phyloP scores from a whole-genome alignment of 2,329 filamentous ascomycete genomes.

The Sporothrix dimorphospora region DNA sequence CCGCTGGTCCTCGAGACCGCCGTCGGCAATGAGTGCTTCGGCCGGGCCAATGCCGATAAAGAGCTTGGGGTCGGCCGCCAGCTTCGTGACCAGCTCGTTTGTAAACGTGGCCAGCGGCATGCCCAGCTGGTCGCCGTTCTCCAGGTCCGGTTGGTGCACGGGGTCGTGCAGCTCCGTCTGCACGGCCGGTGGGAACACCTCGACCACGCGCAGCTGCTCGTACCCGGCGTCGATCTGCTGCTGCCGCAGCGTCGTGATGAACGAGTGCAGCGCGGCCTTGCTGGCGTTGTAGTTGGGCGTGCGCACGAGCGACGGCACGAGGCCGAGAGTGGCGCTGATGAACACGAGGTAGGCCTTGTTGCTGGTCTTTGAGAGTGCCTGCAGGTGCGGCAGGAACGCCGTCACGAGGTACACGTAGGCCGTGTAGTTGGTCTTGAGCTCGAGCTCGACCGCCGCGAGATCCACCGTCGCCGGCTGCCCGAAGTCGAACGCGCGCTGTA shows the following conservation, averaged over 20 bases:
- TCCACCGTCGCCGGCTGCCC: conserved; percentile 47
- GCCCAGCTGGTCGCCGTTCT: conserved; percentile 48
- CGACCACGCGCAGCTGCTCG: conserved; percentile 43
- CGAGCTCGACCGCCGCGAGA: conserved; percentile 43
- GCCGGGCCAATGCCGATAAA: conserved; percentile 44
- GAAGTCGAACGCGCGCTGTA: conserved; percentile 51
- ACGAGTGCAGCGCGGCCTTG: conserved; percentile 53
- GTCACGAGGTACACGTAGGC: conserved; percentile 49
- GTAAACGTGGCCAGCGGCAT: conserved; percentile 53
- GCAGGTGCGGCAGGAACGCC: conserved; percentile 51
- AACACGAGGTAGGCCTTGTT: conserved; percentile 37
- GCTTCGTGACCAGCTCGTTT: conserved; percentile 44
- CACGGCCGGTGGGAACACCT: conserved; percentile 48
- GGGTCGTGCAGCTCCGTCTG: conserved; percentile 51
- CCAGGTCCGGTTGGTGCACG: conserved; percentile 45
- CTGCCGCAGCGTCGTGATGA: conserved; percentile 49
- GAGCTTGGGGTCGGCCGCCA: conserved; percentile 44
- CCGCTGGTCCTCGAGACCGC: conserved; percentile 38
- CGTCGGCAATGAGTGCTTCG: conserved; percentile 35
- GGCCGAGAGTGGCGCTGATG: conserved; percentile 39
- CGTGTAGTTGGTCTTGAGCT: conserved; percentile 52
- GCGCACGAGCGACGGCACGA: conserved; percentile 48
- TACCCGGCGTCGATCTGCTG: conserved; percentile 46
- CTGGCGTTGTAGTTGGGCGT: conserved; percentile 53
- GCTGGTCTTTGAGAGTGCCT: conserved; percentile 27